Evolutionary conservation across 73 alveolate genomes (phyloP), one percentile per base, ranked within the genome.

Genomic region (Tetrahymena borealis): DNA sequence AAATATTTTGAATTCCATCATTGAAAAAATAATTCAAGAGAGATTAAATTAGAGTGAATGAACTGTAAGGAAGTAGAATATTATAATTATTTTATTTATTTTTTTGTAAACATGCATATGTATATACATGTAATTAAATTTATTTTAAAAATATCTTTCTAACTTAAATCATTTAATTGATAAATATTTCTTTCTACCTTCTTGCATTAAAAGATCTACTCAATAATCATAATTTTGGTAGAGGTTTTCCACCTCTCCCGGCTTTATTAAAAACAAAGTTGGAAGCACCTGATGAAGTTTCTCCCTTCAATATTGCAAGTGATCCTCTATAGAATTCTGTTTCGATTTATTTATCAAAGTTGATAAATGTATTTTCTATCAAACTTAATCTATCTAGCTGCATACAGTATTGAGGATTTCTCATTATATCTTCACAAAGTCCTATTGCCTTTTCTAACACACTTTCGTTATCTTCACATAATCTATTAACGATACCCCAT

Each of bases 181-280:
- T n/a, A n/a, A n/a, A n/a, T n/a, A n/a, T n/a, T n/a, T n/a, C n/a
- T n/a, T n/a, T n/a, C n/a, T n/a, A n/a, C n/a, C n/a, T n/a, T n/a
- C n/a, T n/a, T n/a, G n/a, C n/a, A n/a, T n/a, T n/a, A n/a, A n/a
- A n/a, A n/a, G n/a, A n/a, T n/a, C n/a, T n/a, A n/a, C n/a, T n/a
- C n/a, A n/a, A n/a, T n/a, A n/a, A n/a, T 60, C 85, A 60, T 60
- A 60, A 60, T 20, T 60, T 60, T 60, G 85, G 85, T 2, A 60
- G 85, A 15, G 85, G 85, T 60, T 60, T 60, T 10, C 91, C 91
- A 79, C 77, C 37, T 38, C 91, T 36, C 77, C 91, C 91, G n/a
- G 77, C 91, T 36, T 39, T 36, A 20, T 39, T 39, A 15, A 24
- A 24, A 0, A 39, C 33, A n/a, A 79, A 79, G 13, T 39, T 79